Percentiles rank a stretch among this genome's conserved stretches.
Conservation (phyloP, 495 filamentous ascomycete genomes). For the Cladorrhinum samala region DNA sequence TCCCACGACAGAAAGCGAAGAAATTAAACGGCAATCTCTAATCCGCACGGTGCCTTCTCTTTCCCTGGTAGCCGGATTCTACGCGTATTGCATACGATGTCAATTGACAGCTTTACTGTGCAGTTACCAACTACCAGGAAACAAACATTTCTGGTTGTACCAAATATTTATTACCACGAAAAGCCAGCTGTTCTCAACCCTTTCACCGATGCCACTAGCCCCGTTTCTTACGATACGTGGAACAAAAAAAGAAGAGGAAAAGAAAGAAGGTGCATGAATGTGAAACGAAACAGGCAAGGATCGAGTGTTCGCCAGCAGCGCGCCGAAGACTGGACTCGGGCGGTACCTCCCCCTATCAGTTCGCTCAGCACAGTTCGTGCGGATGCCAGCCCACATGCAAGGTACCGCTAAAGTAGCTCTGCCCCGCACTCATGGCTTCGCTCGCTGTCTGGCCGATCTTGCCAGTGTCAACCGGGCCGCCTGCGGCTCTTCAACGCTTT, state of each 20-base stretch:
- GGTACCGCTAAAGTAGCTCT: neutral
- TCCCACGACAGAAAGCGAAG: neutral
- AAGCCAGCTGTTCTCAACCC: too few relatives aligned
- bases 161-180: neutral
- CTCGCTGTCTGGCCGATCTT: neutral
- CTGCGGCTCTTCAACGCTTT: neutral
- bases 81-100: too few relatives aligned
- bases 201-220: too few relatives aligned
- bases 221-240: neutral
- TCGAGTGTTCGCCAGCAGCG: neutral
- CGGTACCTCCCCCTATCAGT: neutral
- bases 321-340: neutral
- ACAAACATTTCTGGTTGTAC: neutral
- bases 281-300: neutral
- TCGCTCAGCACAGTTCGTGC: neutral
- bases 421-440: neutral
- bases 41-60: neutral
- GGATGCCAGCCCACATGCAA: neutral
- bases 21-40: neutral
- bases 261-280: neutral
- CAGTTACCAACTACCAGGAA: neutral
- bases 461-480: neutral
- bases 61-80: neutral
- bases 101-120: too few relatives aligned
- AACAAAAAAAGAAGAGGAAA: neutral